Conservation (phyloP, 345 rosid genomes). For the Ceriops decandra region DNA sequence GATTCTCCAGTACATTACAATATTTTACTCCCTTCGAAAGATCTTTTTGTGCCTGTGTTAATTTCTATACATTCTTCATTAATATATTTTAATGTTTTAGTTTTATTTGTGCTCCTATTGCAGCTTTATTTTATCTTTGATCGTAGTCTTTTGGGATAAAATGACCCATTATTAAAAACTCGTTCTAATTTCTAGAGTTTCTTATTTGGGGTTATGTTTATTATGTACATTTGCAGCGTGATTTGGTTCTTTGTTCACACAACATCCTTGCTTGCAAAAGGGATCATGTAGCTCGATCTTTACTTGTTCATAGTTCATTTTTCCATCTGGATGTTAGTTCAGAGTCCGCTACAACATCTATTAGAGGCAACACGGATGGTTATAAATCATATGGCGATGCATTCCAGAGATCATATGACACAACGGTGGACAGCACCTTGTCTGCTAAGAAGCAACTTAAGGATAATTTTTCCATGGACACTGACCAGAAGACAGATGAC, state of each 20-base stretch:
- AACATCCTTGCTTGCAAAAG: constrained; percentile 71
- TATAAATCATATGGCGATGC: constrained; percentile 69
- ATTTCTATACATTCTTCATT: too few species aligned
- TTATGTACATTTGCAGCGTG: constrained; percentile 55
- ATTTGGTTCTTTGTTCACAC: constrained; percentile 73
- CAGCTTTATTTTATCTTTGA: too few species aligned
- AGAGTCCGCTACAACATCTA: constrained; percentile 91
- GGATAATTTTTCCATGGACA: constrained; percentile 46
- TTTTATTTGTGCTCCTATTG: too few species aligned
- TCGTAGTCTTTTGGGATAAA: too few species aligned
- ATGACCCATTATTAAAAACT: too few species aligned
- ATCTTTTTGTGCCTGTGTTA: too few species aligned
- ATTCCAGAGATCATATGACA: constrained; percentile 81
- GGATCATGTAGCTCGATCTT: constrained; percentile 50
- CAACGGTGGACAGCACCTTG: constrained; percentile 69
- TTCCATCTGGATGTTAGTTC: constrained; percentile 63
- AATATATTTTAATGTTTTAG: too few species aligned
- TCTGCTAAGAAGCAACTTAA: constrained; percentile 54
- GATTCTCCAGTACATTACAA: too few species aligned
- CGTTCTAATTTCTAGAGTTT: too few species aligned
- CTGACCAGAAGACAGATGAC: constrained; percentile 71
- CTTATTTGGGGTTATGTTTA: too few species aligned
- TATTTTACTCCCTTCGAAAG: too few species aligned
- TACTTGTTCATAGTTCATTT: constrained; percentile 42
- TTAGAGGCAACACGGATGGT: constrained; percentile 54